Evolutionary conservation across 768 basidiomycete species (phyloP).

Genomic region (Boletus reticuloceps): DNA sequence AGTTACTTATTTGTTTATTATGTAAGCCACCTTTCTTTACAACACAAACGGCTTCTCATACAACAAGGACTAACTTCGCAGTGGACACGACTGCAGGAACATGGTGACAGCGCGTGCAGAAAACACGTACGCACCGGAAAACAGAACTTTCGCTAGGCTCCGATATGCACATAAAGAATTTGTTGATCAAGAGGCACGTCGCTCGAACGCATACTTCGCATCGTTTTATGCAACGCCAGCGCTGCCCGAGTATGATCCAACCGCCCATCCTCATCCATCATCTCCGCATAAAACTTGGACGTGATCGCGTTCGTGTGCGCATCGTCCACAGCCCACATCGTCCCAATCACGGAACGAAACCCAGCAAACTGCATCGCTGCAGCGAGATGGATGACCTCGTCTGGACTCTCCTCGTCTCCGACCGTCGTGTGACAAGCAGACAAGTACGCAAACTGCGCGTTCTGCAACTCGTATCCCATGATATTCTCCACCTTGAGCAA

Average conservation of each 20-base stretch:
- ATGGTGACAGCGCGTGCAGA: no score
- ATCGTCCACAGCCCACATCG: slow-evolving; percentile 15
- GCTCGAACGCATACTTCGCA: neutral
- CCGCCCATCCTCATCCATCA: neutral
- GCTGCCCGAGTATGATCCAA: slow-evolving; percentile 1
- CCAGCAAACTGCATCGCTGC: slow-evolving; percentile 4
- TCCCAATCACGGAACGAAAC: slow-evolving; percentile 11
- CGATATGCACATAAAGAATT: slow-evolving; percentile 4
- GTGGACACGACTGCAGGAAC: no score
- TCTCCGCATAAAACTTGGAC: neutral
- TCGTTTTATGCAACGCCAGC: slow-evolving; percentile 2
- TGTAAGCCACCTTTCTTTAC: no score
- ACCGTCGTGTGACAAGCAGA: slow-evolving; percentile 22
- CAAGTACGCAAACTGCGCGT: slow-evolving; percentile 14
- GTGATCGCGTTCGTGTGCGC: neutral
- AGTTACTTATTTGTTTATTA: no score
- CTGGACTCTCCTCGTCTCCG: neutral
- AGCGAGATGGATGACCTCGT: slow-evolving; percentile 2
- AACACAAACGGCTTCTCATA: no score
- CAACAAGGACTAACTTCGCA: no score
- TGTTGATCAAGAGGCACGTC: neutral
- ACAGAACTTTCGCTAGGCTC: neutral
- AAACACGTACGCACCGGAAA: no score
- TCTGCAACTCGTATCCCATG: neutral
- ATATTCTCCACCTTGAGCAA: slow-evolving; percentile 2